Evolutionary conservation across 106 monocot species (phyloP).

Genomic region (Dendrobium huoshanense): DNA sequence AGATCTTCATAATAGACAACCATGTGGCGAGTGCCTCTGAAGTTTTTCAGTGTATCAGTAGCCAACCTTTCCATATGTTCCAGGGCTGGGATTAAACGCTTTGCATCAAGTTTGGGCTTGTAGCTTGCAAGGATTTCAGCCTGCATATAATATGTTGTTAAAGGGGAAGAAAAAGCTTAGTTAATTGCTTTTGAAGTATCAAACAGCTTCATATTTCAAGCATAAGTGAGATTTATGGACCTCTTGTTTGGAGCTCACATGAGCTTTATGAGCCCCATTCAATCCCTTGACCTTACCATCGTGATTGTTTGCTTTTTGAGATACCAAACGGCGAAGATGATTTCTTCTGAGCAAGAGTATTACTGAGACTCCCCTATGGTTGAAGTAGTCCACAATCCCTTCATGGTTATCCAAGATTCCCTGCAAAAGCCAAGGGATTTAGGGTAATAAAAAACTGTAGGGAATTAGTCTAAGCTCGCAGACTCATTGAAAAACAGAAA

Average conservation of each 20-base stretch:
- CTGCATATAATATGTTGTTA: conserved; percentile 13
- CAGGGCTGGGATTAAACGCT: conserved; percentile 23
- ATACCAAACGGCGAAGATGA: conserved; percentile 47
- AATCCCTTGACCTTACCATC: conserved; percentile 45
- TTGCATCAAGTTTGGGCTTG: conserved; percentile 34
- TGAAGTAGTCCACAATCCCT: conserved; percentile 57
- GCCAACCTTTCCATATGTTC: conserved; percentile 27
- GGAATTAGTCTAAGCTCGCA: background rate
- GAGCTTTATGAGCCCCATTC: conserved; percentile 75
- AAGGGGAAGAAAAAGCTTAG: background rate
- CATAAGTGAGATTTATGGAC: conserved; percentile 13
- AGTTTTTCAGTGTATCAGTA: conserved; percentile 28
- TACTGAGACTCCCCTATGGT: conserved; percentile 46
- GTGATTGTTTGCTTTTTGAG: conserved; percentile 49
- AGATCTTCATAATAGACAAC: conserved; percentile 64
- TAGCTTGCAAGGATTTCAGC: conserved; percentile 45
- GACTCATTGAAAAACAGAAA: background rate
- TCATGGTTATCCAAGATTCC: conserved; percentile 46
- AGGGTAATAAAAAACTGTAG: background rate
- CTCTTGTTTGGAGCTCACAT: conserved; percentile 67
- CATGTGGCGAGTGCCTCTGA: conserved; percentile 45
- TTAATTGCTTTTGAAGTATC: background rate
- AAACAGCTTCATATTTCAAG: background rate
- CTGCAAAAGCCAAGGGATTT: conserved; percentile 20
- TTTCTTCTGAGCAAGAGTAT: conserved; percentile 70